Evolutionary conservation across 208 protist species (phyloP), one percentile per base, ranked within the genome.

Genomic region (Porcisia deanei): DNA sequence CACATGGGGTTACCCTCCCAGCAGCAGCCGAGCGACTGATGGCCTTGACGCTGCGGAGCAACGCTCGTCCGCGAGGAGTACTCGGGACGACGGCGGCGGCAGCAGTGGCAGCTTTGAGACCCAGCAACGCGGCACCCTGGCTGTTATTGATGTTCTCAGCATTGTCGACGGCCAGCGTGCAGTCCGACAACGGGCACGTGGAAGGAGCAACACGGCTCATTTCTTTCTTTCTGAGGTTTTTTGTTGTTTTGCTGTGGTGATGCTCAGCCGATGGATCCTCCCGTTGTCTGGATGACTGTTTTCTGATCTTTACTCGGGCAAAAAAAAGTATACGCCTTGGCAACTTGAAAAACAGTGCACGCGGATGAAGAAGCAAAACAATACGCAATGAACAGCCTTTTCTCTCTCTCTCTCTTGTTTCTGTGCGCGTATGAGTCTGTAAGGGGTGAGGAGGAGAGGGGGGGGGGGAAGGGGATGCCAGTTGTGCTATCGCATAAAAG

Each of bases 81-180:
- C 69, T 57, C 18, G 65, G 58, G 39, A 71, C 30, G 20, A 3
- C 20, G 8, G 47, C 18, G 18, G 41, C 53, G 43, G 65, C 34
- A 16, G 25, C 34, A 16, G 25, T 9, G 66, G 30, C 25, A 1
- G 25, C 47, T 64, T 82, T 80, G 9, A 77, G 45, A 14, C 45
- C 52, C 65, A 63, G n/a, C n/a, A 72, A 12, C 3, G 47, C 39
- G 47, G 73, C 75, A 37, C 79, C 71, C 54, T 66, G 64, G 68
- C 70, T 69, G 63, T 80, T 77, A 39, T 57, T 70, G 79, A 96
- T 96, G 81, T 96, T 96, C 45, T 92, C 87, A 14, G 81, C 88
- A 70, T 96, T 96, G 71, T 91, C 84, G 74, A 90, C 85, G 14
- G 84, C 89, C 9, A 72, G 83, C 59, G 92, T 96, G 84, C 92